Conservation (phyloP, 495 filamentous ascomycete genomes). For the Hypoxylon rickii region DNA sequence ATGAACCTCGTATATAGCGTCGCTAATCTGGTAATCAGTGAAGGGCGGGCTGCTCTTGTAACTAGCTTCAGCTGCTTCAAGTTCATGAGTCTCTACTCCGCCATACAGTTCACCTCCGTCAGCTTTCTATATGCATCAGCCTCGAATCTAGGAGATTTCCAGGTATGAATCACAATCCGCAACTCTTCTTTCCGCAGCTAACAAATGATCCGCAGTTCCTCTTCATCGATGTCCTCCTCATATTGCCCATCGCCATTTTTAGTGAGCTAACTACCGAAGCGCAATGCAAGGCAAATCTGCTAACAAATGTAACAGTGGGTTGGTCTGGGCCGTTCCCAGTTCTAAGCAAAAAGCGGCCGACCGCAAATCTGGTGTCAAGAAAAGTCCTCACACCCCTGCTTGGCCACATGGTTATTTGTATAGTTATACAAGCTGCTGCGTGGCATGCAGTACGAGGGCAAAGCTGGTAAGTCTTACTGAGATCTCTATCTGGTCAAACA, state of each 20-base stretch:
- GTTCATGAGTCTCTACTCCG: conserved; percentile 98
- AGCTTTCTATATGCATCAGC: conserved; percentile 96
- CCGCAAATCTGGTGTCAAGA: conserved; percentile 88
- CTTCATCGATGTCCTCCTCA: conserved; percentile 90
- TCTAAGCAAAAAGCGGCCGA: conserved; percentile 83
- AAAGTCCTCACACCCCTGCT: conserved; percentile 91
- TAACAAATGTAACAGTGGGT: conserved; percentile 65
- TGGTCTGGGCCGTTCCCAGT: conserved; percentile 85
- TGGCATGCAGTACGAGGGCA: conserved; percentile 75
- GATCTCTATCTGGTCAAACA: conserved; percentile 6
- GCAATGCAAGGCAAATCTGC: not conserved
- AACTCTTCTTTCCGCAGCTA: conserved; percentile 3
- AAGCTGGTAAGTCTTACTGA: conserved; percentile 63
- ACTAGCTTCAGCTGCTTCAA: conserved; percentile 99
- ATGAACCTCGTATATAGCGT: not conserved
- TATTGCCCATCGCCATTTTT: conserved; percentile 95
- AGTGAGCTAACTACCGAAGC: conserved; percentile 57
- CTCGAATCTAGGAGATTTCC: conserved; percentile 96
- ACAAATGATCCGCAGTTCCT: conserved; percentile 65
- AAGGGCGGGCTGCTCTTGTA: conserved; percentile 91
- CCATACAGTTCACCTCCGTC: conserved; percentile 98
- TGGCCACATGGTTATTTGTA: conserved; percentile 82
- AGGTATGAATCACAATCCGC: conserved; percentile 53
- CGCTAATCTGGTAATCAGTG: conserved; percentile 52
- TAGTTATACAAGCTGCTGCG: conserved; percentile 74